Evolutionary conservation across 257 asterid species (phyloP), one percentile per base, ranked within the genome.

Genomic region (Gynochthodes officinalis): DNA sequence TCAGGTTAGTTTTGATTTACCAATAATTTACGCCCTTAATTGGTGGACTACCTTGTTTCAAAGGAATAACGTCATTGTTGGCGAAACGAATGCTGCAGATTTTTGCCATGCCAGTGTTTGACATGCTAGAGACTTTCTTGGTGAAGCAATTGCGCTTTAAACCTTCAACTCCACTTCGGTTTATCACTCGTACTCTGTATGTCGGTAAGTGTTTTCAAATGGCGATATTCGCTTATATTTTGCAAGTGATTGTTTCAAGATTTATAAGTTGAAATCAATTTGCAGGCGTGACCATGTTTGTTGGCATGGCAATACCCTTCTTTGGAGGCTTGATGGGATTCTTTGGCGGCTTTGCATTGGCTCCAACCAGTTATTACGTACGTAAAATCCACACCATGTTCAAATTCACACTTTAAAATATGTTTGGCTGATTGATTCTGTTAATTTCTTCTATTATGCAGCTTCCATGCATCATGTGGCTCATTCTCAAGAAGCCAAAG

Each of bases 281-380:
- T 32, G 80, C 76, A 90, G 96, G 48, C 11, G 0, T 88, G n/a
- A 92, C 97, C 0, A 84, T 87, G 92, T 76, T 89, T 53, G 13
- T 87, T 63, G 97, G 81, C 55, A 85, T 89, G 83, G 82, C 89
- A 49, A 71, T 92, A 72, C 97, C 97, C 13, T 92, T 92, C 86
- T 92, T 92, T 71, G 95, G 96, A 54, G 97, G 88, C 11, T 79
- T 89, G 60, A 87, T 92, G 75, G 96, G 96, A 69, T 92, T 92
- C 84, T 90, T 92, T 61, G 97, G 97, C 65, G 97, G 97, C 64
- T 85, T 92, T 59, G 96, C 92, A 61, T 82, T 89, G 79, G 96
- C 93, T 30, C 97, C 96, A 10, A 92, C 97, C 23, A 63, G 96
- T 0, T 92, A 87, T 73, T 89, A 48, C 52, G 96, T 92, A 81